Evolutionary conservation across 1,284 basidiomycete genomes (phyloP).

Genomic region (Melampsora abietis-canadensis): DNA sequence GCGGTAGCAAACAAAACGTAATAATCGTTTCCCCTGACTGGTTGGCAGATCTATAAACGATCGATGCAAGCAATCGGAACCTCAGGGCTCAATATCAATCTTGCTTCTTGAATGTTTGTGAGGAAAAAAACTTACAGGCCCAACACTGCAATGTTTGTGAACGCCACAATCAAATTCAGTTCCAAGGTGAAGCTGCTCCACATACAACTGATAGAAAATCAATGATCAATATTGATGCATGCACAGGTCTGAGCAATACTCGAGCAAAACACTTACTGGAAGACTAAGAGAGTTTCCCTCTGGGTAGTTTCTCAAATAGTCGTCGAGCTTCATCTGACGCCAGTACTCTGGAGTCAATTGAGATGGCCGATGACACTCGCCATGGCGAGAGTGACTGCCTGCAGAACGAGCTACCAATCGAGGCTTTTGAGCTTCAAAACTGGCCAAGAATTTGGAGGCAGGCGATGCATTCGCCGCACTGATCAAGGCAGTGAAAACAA

Average conservation of each 20-base stretch:
- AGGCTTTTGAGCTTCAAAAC: neutral
- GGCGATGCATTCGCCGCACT: neutral
- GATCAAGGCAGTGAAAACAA: neutral
- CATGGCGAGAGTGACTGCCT: neutral
- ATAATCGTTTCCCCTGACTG: conserved; percentile 13
- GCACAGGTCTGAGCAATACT: neutral
- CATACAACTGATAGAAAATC: conserved; percentile 21
- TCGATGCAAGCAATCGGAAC: neutral
- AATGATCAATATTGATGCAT: neutral
- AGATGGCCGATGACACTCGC: neutral
- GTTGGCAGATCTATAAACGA: conserved; percentile 6
- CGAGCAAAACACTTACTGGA: conserved; percentile 9
- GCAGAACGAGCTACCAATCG: conserved; percentile 3
- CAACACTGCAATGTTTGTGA: conserved; percentile 19
- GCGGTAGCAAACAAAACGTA: conserved; percentile 31
- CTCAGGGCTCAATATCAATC: neutral
- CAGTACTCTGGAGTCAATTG: conserved; percentile 22
- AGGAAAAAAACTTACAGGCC: conserved; percentile 20
- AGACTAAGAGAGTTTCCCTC: conserved; percentile 35
- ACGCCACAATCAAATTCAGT: conserved; percentile 35
- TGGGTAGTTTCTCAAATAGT: conserved; percentile 36
- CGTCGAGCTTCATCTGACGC: conserved; percentile 29
- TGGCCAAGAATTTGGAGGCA: neutral
- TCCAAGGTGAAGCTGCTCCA: conserved; percentile 20
- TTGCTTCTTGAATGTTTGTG: neutral